These are phyloP conservation scores for Thalassiosira hispida DNA, from an alignment of 352 stramenopile species.

Conservation along the genomic window DNA sequence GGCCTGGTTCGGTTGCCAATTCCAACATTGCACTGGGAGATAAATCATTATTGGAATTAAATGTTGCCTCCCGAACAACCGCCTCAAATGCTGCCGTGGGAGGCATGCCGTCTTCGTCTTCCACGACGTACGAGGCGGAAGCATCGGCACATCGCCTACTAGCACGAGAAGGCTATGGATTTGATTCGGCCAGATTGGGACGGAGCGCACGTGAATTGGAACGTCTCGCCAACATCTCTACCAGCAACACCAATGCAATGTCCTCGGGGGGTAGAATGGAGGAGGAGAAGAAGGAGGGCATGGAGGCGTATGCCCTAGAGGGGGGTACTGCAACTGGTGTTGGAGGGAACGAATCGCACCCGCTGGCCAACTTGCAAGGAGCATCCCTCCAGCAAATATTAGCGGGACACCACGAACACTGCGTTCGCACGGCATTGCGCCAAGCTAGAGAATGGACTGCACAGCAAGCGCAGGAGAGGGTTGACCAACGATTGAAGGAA, in stretches of 20 bases:
- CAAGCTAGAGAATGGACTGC: conserved; percentile 2
- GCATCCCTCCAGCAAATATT: conserved; percentile 15
- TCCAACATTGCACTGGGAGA: neutral
- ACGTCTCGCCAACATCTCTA: neutral
- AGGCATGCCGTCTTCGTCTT: neutral
- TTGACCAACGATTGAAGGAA: conserved; percentile 5
- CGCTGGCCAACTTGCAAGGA: conserved; percentile 1
- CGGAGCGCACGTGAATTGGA: conserved; percentile 41
- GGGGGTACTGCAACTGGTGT: neutral
- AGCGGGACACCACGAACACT: conserved; percentile 19
- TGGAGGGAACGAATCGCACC: neutral
- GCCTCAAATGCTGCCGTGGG: neutral
- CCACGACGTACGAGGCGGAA: conserved; percentile 41
- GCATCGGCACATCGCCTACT: conserved; percentile 44
- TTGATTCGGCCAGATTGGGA: conserved; percentile 51
- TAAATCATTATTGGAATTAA: conserved; percentile 12
- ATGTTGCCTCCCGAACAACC: neutral
- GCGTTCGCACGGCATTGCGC: conserved; percentile 17
- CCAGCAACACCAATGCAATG: no score
- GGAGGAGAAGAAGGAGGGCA: conserved; percentile 43
- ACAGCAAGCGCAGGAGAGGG: neutral
- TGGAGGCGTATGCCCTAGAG: neutral
- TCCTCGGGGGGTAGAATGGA: conserved; percentile 7
- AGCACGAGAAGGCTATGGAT: conserved; percentile 43
- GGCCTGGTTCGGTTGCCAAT: neutral